These are phyloP conservation scores for Rhinocladiella mackenziei DNA, from an alignment of 2,329 filamentous ascomycete species.

Conservation along the genomic window DNA sequence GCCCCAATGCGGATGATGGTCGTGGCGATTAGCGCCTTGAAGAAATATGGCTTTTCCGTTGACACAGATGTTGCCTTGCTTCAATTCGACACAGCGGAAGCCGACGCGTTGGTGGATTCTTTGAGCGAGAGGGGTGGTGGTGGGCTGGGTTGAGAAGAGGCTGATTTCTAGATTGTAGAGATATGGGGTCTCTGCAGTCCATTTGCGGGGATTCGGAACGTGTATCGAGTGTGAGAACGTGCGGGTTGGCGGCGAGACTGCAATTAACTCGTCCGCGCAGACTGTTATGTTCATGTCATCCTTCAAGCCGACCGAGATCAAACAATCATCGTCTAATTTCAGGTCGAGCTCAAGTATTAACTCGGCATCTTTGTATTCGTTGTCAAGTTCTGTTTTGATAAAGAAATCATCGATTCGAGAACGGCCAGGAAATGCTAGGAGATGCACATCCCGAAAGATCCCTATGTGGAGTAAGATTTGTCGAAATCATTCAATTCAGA, in stretches of 20 bases:
- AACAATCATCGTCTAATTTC: conserved; percentile 34
- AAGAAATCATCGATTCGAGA: conserved; percentile 56
- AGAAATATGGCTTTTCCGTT: conserved; percentile 61
- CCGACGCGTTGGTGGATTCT: conserved; percentile 54
- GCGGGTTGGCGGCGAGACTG: conserved; percentile 2
- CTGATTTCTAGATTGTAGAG: conserved; percentile 7
- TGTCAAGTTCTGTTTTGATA: conserved; percentile 53
- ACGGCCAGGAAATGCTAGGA: conserved; percentile 52
- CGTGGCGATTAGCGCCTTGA: conserved; percentile 65
- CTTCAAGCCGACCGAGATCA: conserved; percentile 3
- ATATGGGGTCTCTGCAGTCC: conserved; percentile 59
- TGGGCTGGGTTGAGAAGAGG: conserved; percentile 9
- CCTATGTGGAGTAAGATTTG: conserved; percentile 35
- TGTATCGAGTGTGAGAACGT: conserved; percentile 24
- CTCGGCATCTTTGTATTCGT: conserved; percentile 48
- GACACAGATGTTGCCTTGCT: conserved; percentile 46
- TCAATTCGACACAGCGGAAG: conserved; percentile 62
- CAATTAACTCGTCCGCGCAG: conserved; percentile 1
- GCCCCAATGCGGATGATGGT: conserved; percentile 63
- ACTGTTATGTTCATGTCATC: conserved; percentile 1
- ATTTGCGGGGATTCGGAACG: conserved; percentile 56
- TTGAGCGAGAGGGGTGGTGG: conserved; percentile 36
- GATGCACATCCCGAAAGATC: conserved; percentile 64
- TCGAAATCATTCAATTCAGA: neutral
- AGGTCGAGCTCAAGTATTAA: conserved; percentile 48